Conservation (phyloP, 2,329 filamentous ascomycete genomes). For the Cylindrodendrum hubeiense region DNA sequence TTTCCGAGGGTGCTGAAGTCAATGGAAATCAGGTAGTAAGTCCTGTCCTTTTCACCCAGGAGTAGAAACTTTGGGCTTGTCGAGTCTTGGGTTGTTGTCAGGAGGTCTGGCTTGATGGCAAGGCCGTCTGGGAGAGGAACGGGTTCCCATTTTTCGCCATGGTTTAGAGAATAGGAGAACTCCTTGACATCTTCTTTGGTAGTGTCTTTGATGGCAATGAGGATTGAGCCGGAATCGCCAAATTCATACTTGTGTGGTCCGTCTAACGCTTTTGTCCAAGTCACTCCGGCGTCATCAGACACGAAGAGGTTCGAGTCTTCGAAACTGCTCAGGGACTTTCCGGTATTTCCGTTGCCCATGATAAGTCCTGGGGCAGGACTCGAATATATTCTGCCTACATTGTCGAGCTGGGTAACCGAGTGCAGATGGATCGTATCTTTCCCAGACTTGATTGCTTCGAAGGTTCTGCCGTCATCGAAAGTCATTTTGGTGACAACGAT, state of each 20-base stretch:
- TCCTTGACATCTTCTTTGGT: constrained; percentile 69
- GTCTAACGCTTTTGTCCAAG: constrained; percentile 81
- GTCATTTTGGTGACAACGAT: constrained; percentile 86
- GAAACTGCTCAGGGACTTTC: constrained; percentile 78
- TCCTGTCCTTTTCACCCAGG: constrained; percentile 70
- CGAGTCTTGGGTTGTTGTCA: constrained; percentile 93
- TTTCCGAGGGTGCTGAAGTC: constrained; percentile 88
- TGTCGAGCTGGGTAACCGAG: constrained; percentile 87
- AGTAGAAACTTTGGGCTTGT: constrained; percentile 93
- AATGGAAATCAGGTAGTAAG: constrained; percentile 78
- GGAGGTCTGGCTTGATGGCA: constrained; percentile 76
- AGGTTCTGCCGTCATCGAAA: constrained; percentile 94
- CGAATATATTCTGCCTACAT: constrained; percentile 89
- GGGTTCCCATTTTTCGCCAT: constrained; percentile 86
- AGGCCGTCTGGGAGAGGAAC: constrained; percentile 75
- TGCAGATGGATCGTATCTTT: constrained; percentile 85
- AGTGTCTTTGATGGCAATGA: constrained; percentile 86
- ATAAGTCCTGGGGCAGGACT: constrained; percentile 93
- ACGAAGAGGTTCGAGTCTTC: constrained; percentile 84
- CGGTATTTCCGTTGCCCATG: constrained; percentile 94
- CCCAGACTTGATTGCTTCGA: constrained; percentile 77
- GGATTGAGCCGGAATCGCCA: constrained; percentile 89
- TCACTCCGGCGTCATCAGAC: constrained; percentile 90
- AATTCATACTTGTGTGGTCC: constrained; percentile 97
- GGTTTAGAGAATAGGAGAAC: constrained; percentile 84